Base-by-base conservation (phyloP, 1,284 basidiomycete species). In the Ustilago loliicola region DNA sequence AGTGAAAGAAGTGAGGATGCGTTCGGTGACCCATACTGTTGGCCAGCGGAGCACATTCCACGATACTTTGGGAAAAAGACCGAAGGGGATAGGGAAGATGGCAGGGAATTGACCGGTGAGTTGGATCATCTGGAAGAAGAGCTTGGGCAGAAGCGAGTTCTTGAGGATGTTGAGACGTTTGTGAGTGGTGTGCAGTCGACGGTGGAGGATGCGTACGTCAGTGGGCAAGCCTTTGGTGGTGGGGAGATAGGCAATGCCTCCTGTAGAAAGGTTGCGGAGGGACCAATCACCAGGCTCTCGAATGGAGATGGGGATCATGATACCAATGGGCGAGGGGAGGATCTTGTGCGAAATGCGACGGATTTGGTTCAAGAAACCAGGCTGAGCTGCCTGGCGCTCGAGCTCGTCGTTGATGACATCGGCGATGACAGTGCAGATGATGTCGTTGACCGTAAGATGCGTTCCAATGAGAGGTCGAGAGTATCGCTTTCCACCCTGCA, bases 361-460 rank as follows among this genome's bases (percentile, higher is more conserved):
- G 17, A 80, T 27, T 30, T 50, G 40, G 40, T 72, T 62, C 10
- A 61, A 47, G 15, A 72, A 10, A 0, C 77, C 75, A 1, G 75
- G 78, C 29, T 66, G 47, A 25, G 64, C 27, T 9, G 58, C 59
- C 27, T 62, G 66, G 1, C 62, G 57, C 0, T 81, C 73, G 19
- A 80, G 61, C 57, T 83, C 82, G 30, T 79, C 74, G 52, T 72
- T 67, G 71, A 83, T 66, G 21, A 80, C 77, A 38, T 83, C 82
- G 23, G 82, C 79, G 13, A 86, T 77, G 53, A 85, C 71, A 38
- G 82, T 80, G 65, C 77, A 79, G 27, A 83, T 72, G 21, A 86
- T 74, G 38, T 86, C 84, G 63, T 86, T 86, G 61, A 86, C 77
- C 15, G 84, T 86, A 13, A 86, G 61, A 61, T 85, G 83, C 8